Evolutionary conservation across 2,329 filamentous ascomycete genomes (phyloP), one percentile per base, ranked within the genome.

Genomic region (Sporothrix brasiliensis): DNA sequence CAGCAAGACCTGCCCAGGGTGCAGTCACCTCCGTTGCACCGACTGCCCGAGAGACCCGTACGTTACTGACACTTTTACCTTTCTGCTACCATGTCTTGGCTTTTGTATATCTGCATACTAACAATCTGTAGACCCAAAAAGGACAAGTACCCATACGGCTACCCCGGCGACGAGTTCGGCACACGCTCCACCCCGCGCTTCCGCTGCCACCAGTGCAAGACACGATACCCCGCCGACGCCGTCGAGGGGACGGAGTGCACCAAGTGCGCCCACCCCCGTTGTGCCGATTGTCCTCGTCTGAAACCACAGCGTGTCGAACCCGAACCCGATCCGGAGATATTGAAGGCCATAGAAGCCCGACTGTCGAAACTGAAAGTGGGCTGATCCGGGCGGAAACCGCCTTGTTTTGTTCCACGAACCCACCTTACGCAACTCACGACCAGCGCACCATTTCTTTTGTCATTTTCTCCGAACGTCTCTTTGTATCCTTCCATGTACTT

Each of bases 11-110:
- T 97, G 93, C 78, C 79, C 83, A 9, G 83, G 83, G 52, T 97
- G 93, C 79, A 81, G 84, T 39, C 93, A 97, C 79, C 79, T 85
- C 67, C 89, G 92, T 69, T 97, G 93, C 82, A 92, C 88, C 52
- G 90, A 90, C 77, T 96, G 93, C 78, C 92, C 92, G 39, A 85
- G 92, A 75, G 89, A 93, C 76, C 92, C 92, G 85, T 93, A 86
- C 79, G 91, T 88, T 68, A 14, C 19, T 30, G 21, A 44, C 50
- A 41, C 6, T 11, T 71, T 71, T 19, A 13, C 39, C 47, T 21
- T 14, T 54, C 13, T 34, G 52, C 27, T 34, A 9, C 34, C 34
- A 34, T 34, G 6, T 9, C 34, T 30, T 30, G 27, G 34, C 6
- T 34, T 34, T 7, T 34, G 34, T 9, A 34, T 34, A 34, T 5